Conservation (phyloP, 495 filamentous ascomycete species). For the Xylaria venustula region DNA sequence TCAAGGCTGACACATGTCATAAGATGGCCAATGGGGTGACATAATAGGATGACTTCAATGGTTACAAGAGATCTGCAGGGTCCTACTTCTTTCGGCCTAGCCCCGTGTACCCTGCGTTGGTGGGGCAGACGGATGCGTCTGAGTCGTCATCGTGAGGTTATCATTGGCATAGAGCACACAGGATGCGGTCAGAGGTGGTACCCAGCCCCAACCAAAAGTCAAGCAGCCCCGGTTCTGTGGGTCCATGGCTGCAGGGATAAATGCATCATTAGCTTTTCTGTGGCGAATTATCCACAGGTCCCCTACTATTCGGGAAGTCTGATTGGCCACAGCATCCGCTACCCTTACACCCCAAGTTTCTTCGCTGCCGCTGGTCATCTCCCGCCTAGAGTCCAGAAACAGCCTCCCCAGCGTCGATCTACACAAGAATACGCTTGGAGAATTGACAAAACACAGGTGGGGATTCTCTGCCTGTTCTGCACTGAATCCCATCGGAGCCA, state of each 20-base stretch:
- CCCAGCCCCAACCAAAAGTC: background rate
- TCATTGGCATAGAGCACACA: background rate
- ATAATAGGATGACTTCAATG: conserved; percentile 15
- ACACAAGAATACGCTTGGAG: background rate
- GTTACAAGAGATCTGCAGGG: conserved; percentile 14
- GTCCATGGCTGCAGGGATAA: background rate
- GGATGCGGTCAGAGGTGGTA: background rate
- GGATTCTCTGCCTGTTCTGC: background rate
- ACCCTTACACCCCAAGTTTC: background rate
- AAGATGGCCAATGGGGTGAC: conserved; percentile 8
- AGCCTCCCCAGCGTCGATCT: background rate
- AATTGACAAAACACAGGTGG: background rate
- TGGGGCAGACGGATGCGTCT: background rate
- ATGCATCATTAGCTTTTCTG: conserved; percentile 4
- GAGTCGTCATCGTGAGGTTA: conserved; percentile 3
- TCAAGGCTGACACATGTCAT: conserved; percentile 4
- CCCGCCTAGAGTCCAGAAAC: background rate
- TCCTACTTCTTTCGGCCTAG: background rate
- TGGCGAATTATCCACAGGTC: conserved; percentile 1
- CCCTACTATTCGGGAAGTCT: background rate
- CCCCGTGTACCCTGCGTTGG: background rate
- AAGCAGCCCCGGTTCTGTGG: background rate
- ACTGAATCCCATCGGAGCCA: background rate
- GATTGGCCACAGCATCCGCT: conserved; percentile 1
- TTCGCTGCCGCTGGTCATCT: background rate